Evolutionary conservation across 208 protist species (phyloP).

Genomic region (Tritrichomonas musculus): DNA sequence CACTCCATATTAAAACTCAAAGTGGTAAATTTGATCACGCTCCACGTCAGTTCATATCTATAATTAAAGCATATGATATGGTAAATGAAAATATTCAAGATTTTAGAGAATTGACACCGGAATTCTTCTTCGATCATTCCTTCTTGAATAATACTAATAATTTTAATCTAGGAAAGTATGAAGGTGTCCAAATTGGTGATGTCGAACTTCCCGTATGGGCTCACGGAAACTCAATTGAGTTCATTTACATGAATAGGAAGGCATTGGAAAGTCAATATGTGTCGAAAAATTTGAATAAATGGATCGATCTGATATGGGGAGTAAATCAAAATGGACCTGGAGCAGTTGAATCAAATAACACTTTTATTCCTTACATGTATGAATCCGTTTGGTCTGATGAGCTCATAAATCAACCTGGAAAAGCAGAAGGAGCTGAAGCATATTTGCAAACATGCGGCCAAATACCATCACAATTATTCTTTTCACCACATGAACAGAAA

Average conservation of each 20-base stretch:
- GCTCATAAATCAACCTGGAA: too few relatives aligned
- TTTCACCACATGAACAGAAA: too few relatives aligned
- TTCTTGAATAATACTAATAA: slow-evolving; percentile 53
- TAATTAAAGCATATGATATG: background rate
- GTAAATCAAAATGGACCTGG: background rate
- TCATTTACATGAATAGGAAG: slow-evolving; percentile 42
- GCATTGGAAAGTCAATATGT: slow-evolving; percentile 21
- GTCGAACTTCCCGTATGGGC: slow-evolving; percentile 47
- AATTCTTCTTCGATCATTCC: slow-evolving; percentile 57
- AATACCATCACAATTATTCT: too few relatives aligned
- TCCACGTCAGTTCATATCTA: background rate
- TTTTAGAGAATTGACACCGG: slow-evolving; percentile 52
- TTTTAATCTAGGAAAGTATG: slow-evolving; percentile 49
- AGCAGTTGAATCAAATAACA: slow-evolving; percentile 14
- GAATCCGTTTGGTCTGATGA: too few relatives aligned
- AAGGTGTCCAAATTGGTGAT: slow-evolving; percentile 39
- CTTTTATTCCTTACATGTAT: slow-evolving; percentile 16
- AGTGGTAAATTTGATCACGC: slow-evolving; percentile 18
- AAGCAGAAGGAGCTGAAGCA: too few relatives aligned
- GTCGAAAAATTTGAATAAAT: slow-evolving; percentile 8
- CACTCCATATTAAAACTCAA: background rate
- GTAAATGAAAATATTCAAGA: background rate
- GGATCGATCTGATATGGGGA: slow-evolving; percentile 33
- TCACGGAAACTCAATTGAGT: slow-evolving; percentile 38
- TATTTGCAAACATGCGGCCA: too few relatives aligned